Base-by-base conservation (phyloP, 164 flowering plant species). In the Vitis rupestris region DNA sequence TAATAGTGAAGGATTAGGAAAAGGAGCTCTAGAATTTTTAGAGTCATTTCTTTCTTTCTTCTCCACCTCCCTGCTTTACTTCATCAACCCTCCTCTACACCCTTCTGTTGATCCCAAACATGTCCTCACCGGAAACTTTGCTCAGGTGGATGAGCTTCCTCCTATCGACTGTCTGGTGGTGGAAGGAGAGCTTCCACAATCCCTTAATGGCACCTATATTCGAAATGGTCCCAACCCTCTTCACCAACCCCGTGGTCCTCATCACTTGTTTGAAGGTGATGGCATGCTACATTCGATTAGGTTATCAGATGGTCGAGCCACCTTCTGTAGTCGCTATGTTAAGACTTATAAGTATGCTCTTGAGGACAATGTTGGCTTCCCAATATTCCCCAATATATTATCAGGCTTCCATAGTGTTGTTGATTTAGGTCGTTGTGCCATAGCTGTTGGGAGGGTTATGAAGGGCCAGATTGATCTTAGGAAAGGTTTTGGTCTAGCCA, bases 191-290 rank as follows among this genome's bases (percentile, higher is more conserved):
- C 50, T 76, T 2, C 75, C 72, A 31, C 2, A 50, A 19, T 71
- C 59, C 48, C 53, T 70, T 2, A 37, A 64, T 14, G 79, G 79
- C 1, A 72, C 47, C 30, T 67, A 76, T 17, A 67, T 76, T 30
- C 60, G 79, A 48, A 76, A 76, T 27, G 79, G 79, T 31, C 72
- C 79, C 1, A 76, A 76, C 62, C 79, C 79, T 1, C 75, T 58
- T 30, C 58, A 16, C 65, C 55, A 19, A 0, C 69, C 75, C 11
- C 37, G 37, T 3, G 66, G 72, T 11, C 72, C 75, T 10, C 53
- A 68, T 59, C 79, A 68, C 59, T 67, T 58, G 16, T 76, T 72
- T 31, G 72, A 72, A 59, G 79, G 75, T 13, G 79, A 76, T 62
- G 79, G 79, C 29, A 76, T 76, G 79, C 63, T 76, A 13, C 79